phyloP scores from a whole-genome alignment of 1,284 basidiomycete genomes.

The Sporisorium sorghi region DNA sequence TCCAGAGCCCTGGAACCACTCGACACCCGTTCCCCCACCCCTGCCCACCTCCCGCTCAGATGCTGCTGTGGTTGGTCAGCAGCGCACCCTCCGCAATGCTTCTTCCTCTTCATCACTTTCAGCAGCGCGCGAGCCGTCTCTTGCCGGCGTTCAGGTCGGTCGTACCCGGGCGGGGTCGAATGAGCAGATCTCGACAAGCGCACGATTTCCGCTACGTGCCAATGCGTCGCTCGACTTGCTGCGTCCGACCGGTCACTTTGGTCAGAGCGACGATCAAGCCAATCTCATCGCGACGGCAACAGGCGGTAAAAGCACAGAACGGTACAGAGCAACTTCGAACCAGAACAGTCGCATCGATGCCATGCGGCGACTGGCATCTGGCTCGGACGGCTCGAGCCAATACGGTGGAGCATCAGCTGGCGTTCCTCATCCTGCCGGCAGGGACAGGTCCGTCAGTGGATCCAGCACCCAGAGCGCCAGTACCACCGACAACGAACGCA shows the following conservation, averaged over 20 bases:
- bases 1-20: constrained; percentile 14
- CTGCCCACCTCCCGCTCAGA: constrained; percentile 17
- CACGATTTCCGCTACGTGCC: constrained; percentile 5
- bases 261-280: constrained; percentile 12
- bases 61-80: constrained; percentile 19
- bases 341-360: constrained; percentile 33
- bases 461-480: constrained; percentile 29
- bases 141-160: constrained; percentile 8
- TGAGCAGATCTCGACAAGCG: constrained; percentile 15
- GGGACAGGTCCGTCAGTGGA: constrained; percentile 37
- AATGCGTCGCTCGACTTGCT: constrained; percentile 40
- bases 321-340: constrained; percentile 3
- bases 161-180: constrained; percentile 39
- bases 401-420: not conserved
- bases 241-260: constrained; percentile 16
- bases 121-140: constrained; percentile 12
- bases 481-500: constrained; percentile 33
- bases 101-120: constrained; percentile 45
- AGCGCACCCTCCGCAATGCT: constrained; percentile 28
- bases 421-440: not conserved
- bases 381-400: not conserved
- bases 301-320: constrained; percentile 14
- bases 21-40: constrained; percentile 3
- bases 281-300: not conserved
- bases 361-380: constrained; percentile 13